Percentiles rank a stretch among this genome's conserved stretches.
These are phyloP conservation scores for Citrus hindsii DNA, from an alignment of 345 rosid genomes.

Conservation along the genomic window DNA sequence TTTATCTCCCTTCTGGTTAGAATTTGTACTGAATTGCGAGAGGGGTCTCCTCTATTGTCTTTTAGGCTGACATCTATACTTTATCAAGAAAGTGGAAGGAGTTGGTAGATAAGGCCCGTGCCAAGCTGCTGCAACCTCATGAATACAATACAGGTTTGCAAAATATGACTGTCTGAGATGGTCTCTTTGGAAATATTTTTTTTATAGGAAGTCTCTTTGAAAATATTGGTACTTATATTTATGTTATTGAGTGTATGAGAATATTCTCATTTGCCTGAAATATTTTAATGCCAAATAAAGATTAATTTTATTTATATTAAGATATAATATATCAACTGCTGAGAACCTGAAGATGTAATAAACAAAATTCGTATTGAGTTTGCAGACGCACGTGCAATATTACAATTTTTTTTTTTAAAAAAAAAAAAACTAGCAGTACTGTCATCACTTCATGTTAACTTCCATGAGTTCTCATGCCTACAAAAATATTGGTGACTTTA, in stretches of 20 bases:
- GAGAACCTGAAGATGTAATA: not conserved
- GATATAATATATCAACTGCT: not conserved
- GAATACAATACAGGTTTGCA: conserved; percentile 76
- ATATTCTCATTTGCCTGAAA: not conserved
- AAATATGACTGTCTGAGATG: not conserved
- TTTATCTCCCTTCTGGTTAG: not conserved
- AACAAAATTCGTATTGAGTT: not conserved
- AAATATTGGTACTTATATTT: not conserved
- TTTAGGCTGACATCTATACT: conserved; percentile 85
- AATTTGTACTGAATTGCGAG: not conserved
- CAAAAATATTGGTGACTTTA: not conserved
- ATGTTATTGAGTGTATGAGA: not conserved
- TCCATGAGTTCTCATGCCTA: not conserved
- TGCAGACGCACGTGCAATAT: not conserved
- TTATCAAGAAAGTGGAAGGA: conserved; percentile 99
- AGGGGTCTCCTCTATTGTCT: not conserved
- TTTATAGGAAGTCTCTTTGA: not conserved
- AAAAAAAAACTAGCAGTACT: not conserved
- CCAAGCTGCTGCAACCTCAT: conserved; percentile 93
- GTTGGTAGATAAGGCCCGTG: conserved; percentile 88
- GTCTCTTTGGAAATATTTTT: not conserved
- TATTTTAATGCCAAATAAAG: not conserved
- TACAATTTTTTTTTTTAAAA: not conserved
- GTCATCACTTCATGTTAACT: not conserved
- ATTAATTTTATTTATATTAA: not conserved